phyloP scores from a whole-genome alignment of 2,329 filamentous ascomycete genomes.

The Coniochaeta hoffmannii region DNA sequence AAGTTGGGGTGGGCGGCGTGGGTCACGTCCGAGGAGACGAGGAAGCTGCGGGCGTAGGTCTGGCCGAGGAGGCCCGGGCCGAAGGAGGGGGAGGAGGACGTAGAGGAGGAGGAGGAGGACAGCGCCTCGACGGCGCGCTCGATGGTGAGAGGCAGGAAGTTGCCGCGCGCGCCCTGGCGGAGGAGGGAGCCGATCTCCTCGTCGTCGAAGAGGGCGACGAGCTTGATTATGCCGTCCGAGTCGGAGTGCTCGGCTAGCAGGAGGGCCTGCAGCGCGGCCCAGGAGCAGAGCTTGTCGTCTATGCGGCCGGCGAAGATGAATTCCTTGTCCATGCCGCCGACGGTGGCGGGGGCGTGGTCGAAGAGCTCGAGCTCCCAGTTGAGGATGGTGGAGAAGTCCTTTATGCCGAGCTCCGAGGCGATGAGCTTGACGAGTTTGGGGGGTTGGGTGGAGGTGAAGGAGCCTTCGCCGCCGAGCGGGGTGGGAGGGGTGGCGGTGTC shows the following conservation, averaged over 20 bases:
- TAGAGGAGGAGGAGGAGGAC: conserved; percentile 42
- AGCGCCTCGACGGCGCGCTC: conserved; percentile 72
- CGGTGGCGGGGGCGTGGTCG: conserved; percentile 77
- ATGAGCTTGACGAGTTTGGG: conserved; percentile 79
- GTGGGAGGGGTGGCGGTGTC: conserved; percentile 25
- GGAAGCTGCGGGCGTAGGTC: conserved; percentile 86
- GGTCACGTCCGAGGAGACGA: conserved; percentile 86
- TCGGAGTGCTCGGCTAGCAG: conserved; percentile 55
- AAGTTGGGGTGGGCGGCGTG: conserved; percentile 97
- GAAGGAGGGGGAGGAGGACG: conserved; percentile 31
- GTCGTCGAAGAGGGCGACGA: conserved; percentile 92
- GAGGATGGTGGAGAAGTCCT: conserved; percentile 66
- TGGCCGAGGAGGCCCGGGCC: conserved; percentile 62
- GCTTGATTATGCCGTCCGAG: conserved; percentile 66
- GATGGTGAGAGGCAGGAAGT: conserved; percentile 76
- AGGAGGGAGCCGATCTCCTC: conserved; percentile 92
- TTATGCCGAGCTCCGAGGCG: conserved; percentile 66
- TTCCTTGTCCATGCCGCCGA: conserved; percentile 81
- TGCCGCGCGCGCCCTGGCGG: conserved; percentile 81
- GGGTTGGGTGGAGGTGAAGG: conserved; percentile 79
- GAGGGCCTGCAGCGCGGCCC: conserved; percentile 79
- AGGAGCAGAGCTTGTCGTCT: conserved; percentile 96
- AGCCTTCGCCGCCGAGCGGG: conserved; percentile 53
- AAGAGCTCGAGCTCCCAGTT: conserved; percentile 98
- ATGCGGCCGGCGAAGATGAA: conserved; percentile 94